These are phyloP conservation scores for Leccinum barrowsii DNA, from an alignment of 768 basidiomycete species.

Conservation along the genomic window DNA sequence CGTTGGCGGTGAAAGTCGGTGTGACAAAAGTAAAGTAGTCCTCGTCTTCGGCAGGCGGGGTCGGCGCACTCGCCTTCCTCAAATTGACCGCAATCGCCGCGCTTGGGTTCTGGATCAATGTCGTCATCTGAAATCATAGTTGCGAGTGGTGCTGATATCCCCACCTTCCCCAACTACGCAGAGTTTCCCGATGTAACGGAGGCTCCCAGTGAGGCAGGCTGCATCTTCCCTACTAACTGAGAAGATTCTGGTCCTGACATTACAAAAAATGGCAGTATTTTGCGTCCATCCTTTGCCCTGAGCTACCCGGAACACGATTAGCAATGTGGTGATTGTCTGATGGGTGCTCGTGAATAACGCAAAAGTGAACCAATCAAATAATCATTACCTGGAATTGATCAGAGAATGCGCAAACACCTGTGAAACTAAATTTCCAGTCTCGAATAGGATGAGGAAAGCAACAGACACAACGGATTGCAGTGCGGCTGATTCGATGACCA, in stretches of 20 bases:
- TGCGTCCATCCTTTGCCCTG: not conserved
- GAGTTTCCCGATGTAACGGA: too few relatives aligned
- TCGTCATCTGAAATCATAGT: too few relatives aligned
- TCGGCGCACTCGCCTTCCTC: too few relatives aligned
- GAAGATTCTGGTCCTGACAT: too few relatives aligned
- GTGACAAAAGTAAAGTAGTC: too few relatives aligned
- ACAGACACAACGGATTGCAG: not conserved
- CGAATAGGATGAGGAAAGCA: not conserved
- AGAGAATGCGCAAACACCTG: not conserved
- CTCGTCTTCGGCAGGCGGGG: too few relatives aligned
- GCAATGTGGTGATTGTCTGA: not conserved
- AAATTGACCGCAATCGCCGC: too few relatives aligned
- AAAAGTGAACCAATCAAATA: not conserved
- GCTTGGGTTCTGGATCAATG: too few relatives aligned
- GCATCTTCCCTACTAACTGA: too few relatives aligned
- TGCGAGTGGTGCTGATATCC: slow-evolving; percentile 52
- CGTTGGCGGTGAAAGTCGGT: too few relatives aligned
- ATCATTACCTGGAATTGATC: not conserved
- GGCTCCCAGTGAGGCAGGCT: too few relatives aligned
- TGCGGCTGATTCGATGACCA: not conserved
- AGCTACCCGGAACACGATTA: not conserved
- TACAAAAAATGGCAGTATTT: not conserved
- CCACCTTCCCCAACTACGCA: too few relatives aligned
- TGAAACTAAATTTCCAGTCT: not conserved
- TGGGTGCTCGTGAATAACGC: not conserved